Evolutionary conservation across 306 rosid species (phyloP).

Genomic region (Quercus dentata): DNA sequence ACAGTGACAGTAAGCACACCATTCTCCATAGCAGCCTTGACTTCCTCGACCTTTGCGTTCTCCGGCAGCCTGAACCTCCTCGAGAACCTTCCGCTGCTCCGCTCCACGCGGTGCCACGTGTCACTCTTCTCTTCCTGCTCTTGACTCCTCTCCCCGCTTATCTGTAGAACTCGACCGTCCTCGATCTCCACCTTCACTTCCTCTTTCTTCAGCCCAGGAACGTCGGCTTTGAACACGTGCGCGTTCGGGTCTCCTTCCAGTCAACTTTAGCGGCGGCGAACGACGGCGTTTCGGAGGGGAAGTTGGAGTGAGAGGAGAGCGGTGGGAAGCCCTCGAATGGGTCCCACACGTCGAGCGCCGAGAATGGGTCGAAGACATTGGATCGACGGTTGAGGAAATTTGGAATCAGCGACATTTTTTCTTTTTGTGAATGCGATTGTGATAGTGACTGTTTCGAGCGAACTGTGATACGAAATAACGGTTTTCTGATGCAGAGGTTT

Average conservation of each 20-base stretch:
- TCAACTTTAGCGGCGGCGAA: conserved; percentile 12
- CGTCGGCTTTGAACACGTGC: conserved; percentile 31
- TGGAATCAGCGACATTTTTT: conserved; percentile 19
- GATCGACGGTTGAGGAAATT: conserved; percentile 14
- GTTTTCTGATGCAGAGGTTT: too few relatives aligned
- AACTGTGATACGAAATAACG: too few relatives aligned
- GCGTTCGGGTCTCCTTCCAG: conserved; percentile 31
- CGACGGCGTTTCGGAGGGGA: conserved; percentile 11
- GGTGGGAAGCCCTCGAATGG: conserved; percentile 9
- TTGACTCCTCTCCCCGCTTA: conserved; percentile 30
- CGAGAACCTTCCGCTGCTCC: conserved; percentile 37
- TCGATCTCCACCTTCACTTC: conserved; percentile 31
- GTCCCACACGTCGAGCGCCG: not conserved
- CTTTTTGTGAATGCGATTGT: too few relatives aligned
- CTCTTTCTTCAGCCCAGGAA: conserved; percentile 29
- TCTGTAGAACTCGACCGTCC: conserved; percentile 26
- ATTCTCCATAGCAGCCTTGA: conserved; percentile 31
- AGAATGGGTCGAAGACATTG: conserved; percentile 7
- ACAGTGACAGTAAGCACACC: conserved; percentile 41
- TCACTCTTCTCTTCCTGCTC: conserved; percentile 24
- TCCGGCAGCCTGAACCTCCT: conserved; percentile 36
- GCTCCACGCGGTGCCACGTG: conserved; percentile 39
- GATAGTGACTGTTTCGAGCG: not conserved
- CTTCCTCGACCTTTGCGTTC: conserved; percentile 19
- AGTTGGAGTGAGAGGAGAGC: not conserved